Base-by-base conservation (phyloP, 2,329 filamentous ascomycete species). In the Aspergillus sp. region DNA sequence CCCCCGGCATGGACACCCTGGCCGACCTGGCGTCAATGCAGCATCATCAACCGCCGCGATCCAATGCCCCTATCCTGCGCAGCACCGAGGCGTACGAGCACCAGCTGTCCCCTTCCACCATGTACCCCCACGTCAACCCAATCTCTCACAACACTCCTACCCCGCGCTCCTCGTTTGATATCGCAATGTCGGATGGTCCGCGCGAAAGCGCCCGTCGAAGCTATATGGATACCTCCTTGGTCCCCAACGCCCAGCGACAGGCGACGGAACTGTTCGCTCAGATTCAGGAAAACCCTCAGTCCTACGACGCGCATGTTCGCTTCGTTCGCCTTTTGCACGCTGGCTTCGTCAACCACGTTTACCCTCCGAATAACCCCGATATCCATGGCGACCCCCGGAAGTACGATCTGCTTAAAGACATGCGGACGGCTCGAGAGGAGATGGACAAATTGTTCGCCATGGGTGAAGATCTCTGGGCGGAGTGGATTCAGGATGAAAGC, bases 381-480 rank as follows among this genome's bases (percentile, higher is more conserved):
- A 75, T 78, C 5, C 78, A 79, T 51, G 77, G 78, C 8, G 76
- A 81, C 50, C 79, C 79, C 1, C 75, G 73, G 38, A 70, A 71
- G 5, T 82, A 81, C 61, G 80, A 82, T 59, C 70, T 82, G 5
- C 74, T 82, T 8, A 75, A 74, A 52, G 80, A 82, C 61, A 71
- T 82, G 63, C 74, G 79, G 39, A 76, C 71, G 21, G 80, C 80
- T 4, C 81, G 86, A 60, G 82, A 85, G 66, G 81, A 82, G 57
- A 86, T 89, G 82, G 83, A 86, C 65, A 82, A 83, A 55, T 81
- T 86, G 19, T 89, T 88, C 67, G 83, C 86, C 2, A 81, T 89
- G 61, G 86, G 86, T 1, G 87, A 89, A 70, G 81, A 84, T 45
- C 76, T 88, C 54, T 89, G 86, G 86, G 76, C 81, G 4, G 85